Conservation (phyloP, 1,139 yeast genomes). For the Zygosaccharomyces sapae region DNA sequence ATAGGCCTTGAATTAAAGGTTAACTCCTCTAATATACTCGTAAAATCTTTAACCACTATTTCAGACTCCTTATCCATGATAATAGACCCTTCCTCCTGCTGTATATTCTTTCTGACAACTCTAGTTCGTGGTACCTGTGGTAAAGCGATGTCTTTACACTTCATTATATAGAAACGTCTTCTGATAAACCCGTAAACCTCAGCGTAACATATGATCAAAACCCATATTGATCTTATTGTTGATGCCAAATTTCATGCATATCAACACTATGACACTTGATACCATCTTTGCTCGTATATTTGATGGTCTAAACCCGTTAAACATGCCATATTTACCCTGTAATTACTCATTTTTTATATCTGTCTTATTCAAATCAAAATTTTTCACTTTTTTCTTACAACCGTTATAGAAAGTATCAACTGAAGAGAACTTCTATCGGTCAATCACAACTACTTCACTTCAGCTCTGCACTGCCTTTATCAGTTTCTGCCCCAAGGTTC, state of each 20-base stretch:
- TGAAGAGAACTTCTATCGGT: neutral
- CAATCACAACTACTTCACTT: neutral
- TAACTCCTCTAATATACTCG: slow-evolving; percentile 52
- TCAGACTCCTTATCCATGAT: slow-evolving; percentile 29
- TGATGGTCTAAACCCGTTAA: neutral
- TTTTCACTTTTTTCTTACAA: neutral
- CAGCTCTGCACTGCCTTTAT: too few species aligned
- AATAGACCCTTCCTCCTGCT: neutral
- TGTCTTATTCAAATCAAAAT: neutral
- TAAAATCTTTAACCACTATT: slow-evolving; percentile 29
- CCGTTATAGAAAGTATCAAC: neutral
- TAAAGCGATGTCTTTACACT: neutral
- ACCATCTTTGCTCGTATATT: too few species aligned
- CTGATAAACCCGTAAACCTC: too few species aligned
- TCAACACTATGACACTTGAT: too few species aligned
- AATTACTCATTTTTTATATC: neutral
- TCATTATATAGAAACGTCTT: too few species aligned
- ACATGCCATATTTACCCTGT: neutral
- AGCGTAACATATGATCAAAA: too few species aligned
- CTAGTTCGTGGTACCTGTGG: neutral
- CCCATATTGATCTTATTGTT: too few species aligned
- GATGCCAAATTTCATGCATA: too few species aligned
- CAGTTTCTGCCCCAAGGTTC: too few species aligned
- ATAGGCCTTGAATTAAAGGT: slow-evolving; percentile 89
- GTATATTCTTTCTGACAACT: neutral